Evolutionary conservation across 2,329 filamentous ascomycete species (phyloP), one percentile per base, ranked within the genome.

Genomic region (Aureobasidium leucospermi): DNA sequence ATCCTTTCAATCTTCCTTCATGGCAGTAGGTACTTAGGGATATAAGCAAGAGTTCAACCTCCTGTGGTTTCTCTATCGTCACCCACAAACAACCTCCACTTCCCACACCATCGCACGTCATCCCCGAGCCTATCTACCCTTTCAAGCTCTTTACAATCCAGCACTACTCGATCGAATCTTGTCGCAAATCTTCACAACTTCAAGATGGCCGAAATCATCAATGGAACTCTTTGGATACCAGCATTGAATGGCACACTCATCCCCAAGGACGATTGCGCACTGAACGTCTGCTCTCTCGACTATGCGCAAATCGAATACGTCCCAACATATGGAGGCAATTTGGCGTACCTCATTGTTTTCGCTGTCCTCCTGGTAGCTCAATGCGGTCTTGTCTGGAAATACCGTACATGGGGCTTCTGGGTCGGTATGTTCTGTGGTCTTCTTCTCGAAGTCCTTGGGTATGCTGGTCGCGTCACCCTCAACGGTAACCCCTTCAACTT

Each of bases 391-490:
- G 80, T 81, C 6, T 69, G 80, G 56, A 74, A 71, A 56, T 80
- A 77, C 66, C 76, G 75, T 59, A 81, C 82, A 63, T 85, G 79
- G 78, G 81, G 80, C 5, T 83, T 79, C 67, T 75, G 78, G 71
- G 68, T 78, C 32, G 80, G 77, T 0, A 72, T 83, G 61, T 65
- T 70, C 8, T 62, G 77, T 3, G 81, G 80, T 8, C 74, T 79
- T 7, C 61, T 78, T 3, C 75, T 80, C 46, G 81, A 84, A 66
- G 69, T 77, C 31, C 68, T 82, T 1, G 84, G 84, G 8, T 86
- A 86, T 65, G 71, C 75, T 11, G 82, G 80, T 2, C 76, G 82
- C 23, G 67, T 85, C 34, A 68, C 81, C 63, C 74, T 85, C 69
- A 71, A 80, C 68, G 65, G 74, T 53, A 80, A 84, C 64, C 79